Percentiles rank a stretch among this genome's conserved stretches.
phyloP scores from a whole-genome alignment of 2,329 filamentous ascomycete species.

The Beauveria asiatica region DNA sequence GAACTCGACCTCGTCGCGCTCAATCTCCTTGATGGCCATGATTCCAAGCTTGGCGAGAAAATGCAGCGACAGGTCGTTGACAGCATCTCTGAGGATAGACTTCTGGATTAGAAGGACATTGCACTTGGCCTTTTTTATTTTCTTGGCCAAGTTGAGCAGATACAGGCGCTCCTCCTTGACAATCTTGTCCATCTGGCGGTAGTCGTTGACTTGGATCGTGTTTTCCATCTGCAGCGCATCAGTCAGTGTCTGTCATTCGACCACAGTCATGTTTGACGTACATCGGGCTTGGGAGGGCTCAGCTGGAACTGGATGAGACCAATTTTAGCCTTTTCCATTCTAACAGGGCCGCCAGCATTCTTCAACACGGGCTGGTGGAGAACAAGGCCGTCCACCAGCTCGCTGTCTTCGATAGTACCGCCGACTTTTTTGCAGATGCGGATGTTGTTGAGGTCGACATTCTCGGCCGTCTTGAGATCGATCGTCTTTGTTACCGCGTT shows the following conservation, averaged over 20 bases:
- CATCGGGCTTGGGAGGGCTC: conserved; percentile 93
- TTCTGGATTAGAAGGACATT: conserved; percentile 98
- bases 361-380: conserved; percentile 90
- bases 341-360: conserved; percentile 78
- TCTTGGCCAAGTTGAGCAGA: conserved; percentile 97
- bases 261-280: conserved; percentile 33
- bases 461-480: conserved; percentile 89
- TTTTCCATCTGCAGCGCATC: conserved; percentile 75
- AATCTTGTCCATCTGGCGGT: conserved; percentile 99
- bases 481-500: conserved; percentile 95
- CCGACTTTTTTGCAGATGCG: conserved; percentile 96
- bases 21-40: conserved; percentile 91
- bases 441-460: conserved; percentile 94
- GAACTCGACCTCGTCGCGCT: conserved; percentile 97
- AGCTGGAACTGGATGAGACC: conserved; percentile 98
- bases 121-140: conserved; percentile 99
- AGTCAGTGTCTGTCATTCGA: conserved; percentile 13
- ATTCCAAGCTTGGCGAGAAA: conserved; percentile 97
- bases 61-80: conserved; percentile 95
- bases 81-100: conserved; percentile 92
- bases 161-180: conserved; percentile 98
- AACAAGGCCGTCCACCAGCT: conserved; percentile 91
- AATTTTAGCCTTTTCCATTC: conserved; percentile 97
- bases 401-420: conserved; percentile 96
- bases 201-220: conserved; percentile 98